These are phyloP conservation scores for Russula compacta DNA, from an alignment of 768 basidiomycete species.

Conservation along the genomic window DNA sequence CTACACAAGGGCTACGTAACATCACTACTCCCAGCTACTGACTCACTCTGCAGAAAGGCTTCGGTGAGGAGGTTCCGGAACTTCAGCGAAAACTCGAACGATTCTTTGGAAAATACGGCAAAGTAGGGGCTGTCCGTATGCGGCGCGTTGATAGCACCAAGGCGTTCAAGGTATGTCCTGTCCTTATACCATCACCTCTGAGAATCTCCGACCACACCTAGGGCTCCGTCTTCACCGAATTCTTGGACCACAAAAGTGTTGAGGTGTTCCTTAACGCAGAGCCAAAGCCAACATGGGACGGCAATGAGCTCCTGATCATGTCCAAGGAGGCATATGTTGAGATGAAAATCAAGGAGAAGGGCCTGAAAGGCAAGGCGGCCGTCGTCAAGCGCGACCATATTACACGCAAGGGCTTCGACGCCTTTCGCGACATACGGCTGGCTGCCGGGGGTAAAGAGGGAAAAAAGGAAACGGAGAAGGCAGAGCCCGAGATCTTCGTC, in stretches of 20 bases:
- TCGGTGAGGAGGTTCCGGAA: conserved; percentile 52
- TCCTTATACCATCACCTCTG: neutral
- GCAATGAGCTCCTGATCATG: conserved; percentile 71
- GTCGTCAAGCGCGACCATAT: conserved; percentile 48
- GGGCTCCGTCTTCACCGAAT: conserved; percentile 94
- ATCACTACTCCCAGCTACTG: neutral
- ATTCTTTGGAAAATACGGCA: conserved; percentile 73
- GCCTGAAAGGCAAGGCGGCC: conserved; percentile 66
- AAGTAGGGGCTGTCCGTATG: conserved; percentile 79
- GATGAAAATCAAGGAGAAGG: conserved; percentile 96
- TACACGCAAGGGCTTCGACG: conserved; percentile 57
- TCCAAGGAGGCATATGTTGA: conserved; percentile 88
- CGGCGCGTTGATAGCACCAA: conserved; percentile 69
- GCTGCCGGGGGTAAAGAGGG: conserved; percentile 23
- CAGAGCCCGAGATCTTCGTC: conserved; percentile 52
- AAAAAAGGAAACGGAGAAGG: conserved; percentile 26
- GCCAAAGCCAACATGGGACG: conserved; percentile 75
- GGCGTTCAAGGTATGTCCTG: conserved; percentile 67
- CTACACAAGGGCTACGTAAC: neutral
- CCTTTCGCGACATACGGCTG: conserved; percentile 56
- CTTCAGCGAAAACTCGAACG: conserved; percentile 68
- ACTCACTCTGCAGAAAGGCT: conserved; percentile 63
- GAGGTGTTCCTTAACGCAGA: conserved; percentile 73
- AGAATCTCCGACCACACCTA: conserved; percentile 25
- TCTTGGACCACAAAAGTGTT: conserved; percentile 56